Evolutionary conservation across 345 rosid species (phyloP), one percentile per base, ranked within the genome.

Genomic region (Bretschneidera sinensis): DNA sequence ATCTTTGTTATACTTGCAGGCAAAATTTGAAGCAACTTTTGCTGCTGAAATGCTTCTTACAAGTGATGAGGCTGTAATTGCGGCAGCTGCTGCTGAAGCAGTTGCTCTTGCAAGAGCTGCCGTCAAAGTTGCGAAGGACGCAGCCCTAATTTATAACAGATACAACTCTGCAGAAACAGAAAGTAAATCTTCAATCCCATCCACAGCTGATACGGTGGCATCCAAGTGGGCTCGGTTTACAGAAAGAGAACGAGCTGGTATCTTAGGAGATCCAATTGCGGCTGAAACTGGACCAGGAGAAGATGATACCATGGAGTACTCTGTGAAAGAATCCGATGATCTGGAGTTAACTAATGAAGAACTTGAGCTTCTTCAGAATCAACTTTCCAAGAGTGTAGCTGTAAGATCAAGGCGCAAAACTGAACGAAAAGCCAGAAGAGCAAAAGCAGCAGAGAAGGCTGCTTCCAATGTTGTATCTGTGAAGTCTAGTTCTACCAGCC

Each of bases 41-140:
- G 84, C 84, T 51, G 51, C 89, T 17, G 95, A 90, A 79, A 74
- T 82, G n/a, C 92, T 94, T 67, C 75, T 88, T 54, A 74, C 87
- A 21, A 71, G 86, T 52, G 95, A 94, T 67, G 97, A 94, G 66
- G 95, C 95, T 57, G 76, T 90, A 61, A 81, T 88, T 71, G 82
- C 81, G 0, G 97, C 98, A 6, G 96, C 96, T 34, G 90, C 97
- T 25, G 86, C 94, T 31, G 97, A 94, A 82, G 99, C 96, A 21
- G 76, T 94, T 53, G 77, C 92, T 68, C 97, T 94, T 72, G 97
- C 96, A 53, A 83, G 87, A 70, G 92, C 96, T 33, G 97, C 99
- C 57, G 79, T 82, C 70, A 83, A 82, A 77, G 75, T 87, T 74
- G 96, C 97, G 0, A 88, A 84, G 76, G 97, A 90, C 72, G 99